Evolutionary conservation across 805 yeast genomes (phyloP).

Genomic region (Candida ipomoeae): DNA sequence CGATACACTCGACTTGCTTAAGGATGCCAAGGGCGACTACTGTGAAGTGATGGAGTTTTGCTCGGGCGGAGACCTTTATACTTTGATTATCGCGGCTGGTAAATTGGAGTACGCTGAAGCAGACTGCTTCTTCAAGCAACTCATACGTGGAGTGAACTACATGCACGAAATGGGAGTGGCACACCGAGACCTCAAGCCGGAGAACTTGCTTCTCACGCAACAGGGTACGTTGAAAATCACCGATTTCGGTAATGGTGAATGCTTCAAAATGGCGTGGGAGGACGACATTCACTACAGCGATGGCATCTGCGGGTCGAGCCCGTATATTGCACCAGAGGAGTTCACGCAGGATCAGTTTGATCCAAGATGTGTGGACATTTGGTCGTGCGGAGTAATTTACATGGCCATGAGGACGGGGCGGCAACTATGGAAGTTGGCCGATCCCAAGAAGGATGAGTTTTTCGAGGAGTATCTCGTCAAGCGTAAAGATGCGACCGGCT

Average conservation of each 20-base stretch:
- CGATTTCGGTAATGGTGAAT: slow-evolving; percentile 84
- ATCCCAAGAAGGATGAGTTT: slow-evolving; percentile 70
- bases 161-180: slow-evolving; percentile 90
- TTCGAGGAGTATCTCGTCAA: slow-evolving; percentile 70
- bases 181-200: slow-evolving; percentile 88
- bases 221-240: slow-evolving; percentile 75
- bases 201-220: slow-evolving; percentile 69
- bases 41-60: slow-evolving; percentile 86
- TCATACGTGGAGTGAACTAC: slow-evolving; percentile 76
- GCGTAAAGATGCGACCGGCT: slow-evolving; percentile 79
- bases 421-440: slow-evolving; percentile 86
- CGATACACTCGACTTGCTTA: slow-evolving; percentile 67
- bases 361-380: slow-evolving; percentile 77
- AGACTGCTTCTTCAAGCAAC: slow-evolving; percentile 85
- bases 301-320: slow-evolving; percentile 82
- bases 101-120: slow-evolving; percentile 79
- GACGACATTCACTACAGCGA: slow-evolving; percentile 61
- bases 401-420: slow-evolving; percentile 95
- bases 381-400: slow-evolving; percentile 92
- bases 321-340: slow-evolving; percentile 91
- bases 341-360: slow-evolving; percentile 64
- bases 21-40: slow-evolving; percentile 78
- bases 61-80: slow-evolving; percentile 75
- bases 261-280: slow-evolving; percentile 85
- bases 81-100: slow-evolving; percentile 71